A percentile compares a stretch with the other conserved stretches of the same genome.
Conservation (phyloP, 129 eudicot species). For the Helianthus annuus region DNA sequence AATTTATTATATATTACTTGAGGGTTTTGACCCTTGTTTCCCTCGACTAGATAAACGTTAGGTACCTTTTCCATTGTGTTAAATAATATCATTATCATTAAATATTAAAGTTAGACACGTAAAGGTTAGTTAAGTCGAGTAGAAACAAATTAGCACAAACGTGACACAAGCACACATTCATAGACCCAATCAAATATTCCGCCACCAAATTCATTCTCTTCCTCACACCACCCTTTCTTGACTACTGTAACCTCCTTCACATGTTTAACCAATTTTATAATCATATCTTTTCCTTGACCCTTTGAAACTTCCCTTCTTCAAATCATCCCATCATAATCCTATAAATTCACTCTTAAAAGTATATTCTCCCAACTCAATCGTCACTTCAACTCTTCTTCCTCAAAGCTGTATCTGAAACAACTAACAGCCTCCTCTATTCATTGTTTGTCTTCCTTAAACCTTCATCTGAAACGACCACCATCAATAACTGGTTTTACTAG, state of each 20-base stretch:
- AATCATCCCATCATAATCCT: conserved; percentile 11
- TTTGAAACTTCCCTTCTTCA: background rate
- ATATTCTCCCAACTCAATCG: background rate
- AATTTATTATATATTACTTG: background rate
- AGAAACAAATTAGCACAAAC: conserved; percentile 20
- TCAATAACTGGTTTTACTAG: too few relatives aligned
- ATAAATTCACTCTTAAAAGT: conserved; percentile 21
- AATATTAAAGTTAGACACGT: background rate
- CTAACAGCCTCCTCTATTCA: too few relatives aligned
- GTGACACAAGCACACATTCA: conserved; percentile 31
- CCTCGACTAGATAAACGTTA: background rate
- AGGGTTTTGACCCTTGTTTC: conserved; percentile 8
- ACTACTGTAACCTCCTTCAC: conserved; percentile 1
- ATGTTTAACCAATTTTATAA: conserved; percentile 8
- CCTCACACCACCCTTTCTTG: conserved; percentile 39
- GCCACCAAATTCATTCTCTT: conserved; percentile 21
- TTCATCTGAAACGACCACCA: too few relatives aligned
- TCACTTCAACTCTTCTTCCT: background rate
- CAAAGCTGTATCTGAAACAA: too few relatives aligned
- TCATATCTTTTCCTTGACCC: conserved; percentile 9
- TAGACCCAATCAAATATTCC: conserved; percentile 36
- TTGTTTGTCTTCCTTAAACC: too few relatives aligned
- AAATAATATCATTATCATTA: background rate
- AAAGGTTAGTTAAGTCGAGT: conserved; percentile 13
- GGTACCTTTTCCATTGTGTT: background rate